Evolutionary conservation across 805 yeast species (phyloP), one percentile per base, ranked within the genome.

Genomic region (Torulaspora indica): DNA sequence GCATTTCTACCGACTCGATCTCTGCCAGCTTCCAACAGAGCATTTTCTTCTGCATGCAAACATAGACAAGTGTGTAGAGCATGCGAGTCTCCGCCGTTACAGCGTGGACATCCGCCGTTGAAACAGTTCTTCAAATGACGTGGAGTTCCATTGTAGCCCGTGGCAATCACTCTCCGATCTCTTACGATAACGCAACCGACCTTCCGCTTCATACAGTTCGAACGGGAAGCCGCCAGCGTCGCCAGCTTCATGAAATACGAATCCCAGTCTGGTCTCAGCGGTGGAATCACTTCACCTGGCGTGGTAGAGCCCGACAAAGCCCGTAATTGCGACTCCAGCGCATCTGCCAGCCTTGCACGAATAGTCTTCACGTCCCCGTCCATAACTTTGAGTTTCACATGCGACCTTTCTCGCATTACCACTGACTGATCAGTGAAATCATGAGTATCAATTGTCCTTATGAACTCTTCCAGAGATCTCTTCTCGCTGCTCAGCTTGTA

Each of bases 101-200:
- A 93, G 31, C 98, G 71, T 4, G 78, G 66, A 64, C 99, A 93
- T 1, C 99, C 99, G 17, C 98, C 98, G 55, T 88, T 91, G 58
- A 87, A 90, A 67, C 99, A 93, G 57, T 93, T 93, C 20, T 72
- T 70, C 56, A 88, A 67, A 47, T 89, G 86, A 33, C 96, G 74
- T 8, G 99, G 98, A 0, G 99, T 93, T 1, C 99, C 99, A 58
- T 93, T 93, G 66, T 93, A 93, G 0, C 99, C 99, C 0, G 99
- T 93, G 2, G 98, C 93, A 20, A 93, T 75, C 22, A 93, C 95
- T 45, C 97, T 72, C 30, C 78, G 79, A 37, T 86, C 93, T 42
- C 88, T 75, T 2, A 88, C 96, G 13, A 93, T 77, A 7, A 93
- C 98, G 66, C 98, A 91, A 0, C 99, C 99, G 2, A 93, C 99